Percentiles rank a stretch among this genome's conserved stretches.
Conservation (phyloP, 176 grass and related monocot species). For the Elymus sibiricus region DNA sequence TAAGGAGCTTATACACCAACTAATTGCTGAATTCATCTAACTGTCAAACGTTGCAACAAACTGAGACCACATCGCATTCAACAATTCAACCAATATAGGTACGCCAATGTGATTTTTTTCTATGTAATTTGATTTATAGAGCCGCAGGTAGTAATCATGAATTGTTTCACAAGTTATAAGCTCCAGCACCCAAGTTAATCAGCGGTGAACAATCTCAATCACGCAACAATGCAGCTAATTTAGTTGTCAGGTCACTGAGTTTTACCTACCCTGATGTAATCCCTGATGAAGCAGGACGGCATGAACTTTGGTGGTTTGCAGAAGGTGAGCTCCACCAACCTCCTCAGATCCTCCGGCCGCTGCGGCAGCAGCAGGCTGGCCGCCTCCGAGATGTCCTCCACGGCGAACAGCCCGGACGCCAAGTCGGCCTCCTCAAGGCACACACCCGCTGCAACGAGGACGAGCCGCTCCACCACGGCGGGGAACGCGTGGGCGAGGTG, state of each 20-base stretch:
- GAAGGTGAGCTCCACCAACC: constrained; percentile 70
- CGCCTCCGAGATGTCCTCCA: constrained; percentile 60
- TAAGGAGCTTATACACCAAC: not conserved
- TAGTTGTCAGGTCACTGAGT: not conserved
- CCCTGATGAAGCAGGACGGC: constrained; percentile 76
- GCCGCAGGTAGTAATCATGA: not conserved
- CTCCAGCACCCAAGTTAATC: not conserved
- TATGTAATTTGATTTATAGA: not conserved
- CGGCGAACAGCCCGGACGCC: constrained; percentile 59
- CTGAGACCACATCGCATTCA: not conserved
- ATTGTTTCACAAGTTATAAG: not conserved
- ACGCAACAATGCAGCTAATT: constrained; percentile 8
- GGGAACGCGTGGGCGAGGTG: constrained; percentile 63
- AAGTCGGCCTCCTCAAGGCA: constrained; percentile 82
- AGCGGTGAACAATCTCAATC: not conserved
- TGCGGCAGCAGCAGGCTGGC: constrained; percentile 74
- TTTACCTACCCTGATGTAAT: constrained; percentile 60
- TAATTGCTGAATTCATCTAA: not conserved
- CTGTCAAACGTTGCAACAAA: not conserved
- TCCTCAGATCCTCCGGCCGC: constrained; percentile 66
- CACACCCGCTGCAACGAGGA: constrained; percentile 59
- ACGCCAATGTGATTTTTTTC: not conserved
- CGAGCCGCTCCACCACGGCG: constrained; percentile 53
- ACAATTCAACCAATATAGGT: not conserved
- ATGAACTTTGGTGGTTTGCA: constrained; percentile 59